A percentile compares a stretch with the other conserved stretches of the same genome.
Evolutionary conservation across 1,284 basidiomycete species (phyloP).

Genomic region (Microbotryum saponariae): DNA sequence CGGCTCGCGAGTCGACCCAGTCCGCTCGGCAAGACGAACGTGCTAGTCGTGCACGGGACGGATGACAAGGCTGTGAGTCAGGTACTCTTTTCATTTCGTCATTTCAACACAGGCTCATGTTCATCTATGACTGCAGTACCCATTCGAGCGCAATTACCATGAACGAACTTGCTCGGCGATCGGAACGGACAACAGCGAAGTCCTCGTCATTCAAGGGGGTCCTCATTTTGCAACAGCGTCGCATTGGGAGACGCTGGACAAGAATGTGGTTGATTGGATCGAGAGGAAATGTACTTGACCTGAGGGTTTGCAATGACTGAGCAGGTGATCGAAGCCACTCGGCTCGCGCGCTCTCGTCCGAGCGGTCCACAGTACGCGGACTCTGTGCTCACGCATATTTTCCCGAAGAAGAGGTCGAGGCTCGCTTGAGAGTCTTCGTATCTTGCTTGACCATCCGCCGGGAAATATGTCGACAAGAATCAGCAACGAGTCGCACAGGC

Average conservation of each 20-base stretch:
- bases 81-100: not conserved
- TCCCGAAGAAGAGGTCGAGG: no score
- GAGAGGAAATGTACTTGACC: not conserved
- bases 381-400: no score
- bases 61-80: slow-evolving; percentile 4
- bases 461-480: no score
- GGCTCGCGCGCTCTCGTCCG: no score
- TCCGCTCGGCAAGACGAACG: slow-evolving; percentile 2
- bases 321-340: no score
- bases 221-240: slow-evolving; percentile 10
- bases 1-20: slow-evolving; percentile 2
- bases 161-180: slow-evolving; percentile 1
- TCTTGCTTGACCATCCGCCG: no score
- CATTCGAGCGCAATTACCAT: slow-evolving; percentile 12
- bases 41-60: slow-evolving; percentile 11
- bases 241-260: slow-evolving; percentile 1
- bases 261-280: slow-evolving; percentile 3
- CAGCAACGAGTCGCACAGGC: no score
- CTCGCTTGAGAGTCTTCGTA: no score
- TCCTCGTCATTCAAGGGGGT: slow-evolving; percentile 3
- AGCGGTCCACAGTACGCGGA: no score
- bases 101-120: no score
- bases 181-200: slow-evolving; percentile 3
- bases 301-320: no score
- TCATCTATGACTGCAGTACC: slow-evolving; percentile 3